These are phyloP conservation scores for Tolypocladium endophyticum DNA, from an alignment of 2,329 filamentous ascomycete species.

Conservation along the genomic window DNA sequence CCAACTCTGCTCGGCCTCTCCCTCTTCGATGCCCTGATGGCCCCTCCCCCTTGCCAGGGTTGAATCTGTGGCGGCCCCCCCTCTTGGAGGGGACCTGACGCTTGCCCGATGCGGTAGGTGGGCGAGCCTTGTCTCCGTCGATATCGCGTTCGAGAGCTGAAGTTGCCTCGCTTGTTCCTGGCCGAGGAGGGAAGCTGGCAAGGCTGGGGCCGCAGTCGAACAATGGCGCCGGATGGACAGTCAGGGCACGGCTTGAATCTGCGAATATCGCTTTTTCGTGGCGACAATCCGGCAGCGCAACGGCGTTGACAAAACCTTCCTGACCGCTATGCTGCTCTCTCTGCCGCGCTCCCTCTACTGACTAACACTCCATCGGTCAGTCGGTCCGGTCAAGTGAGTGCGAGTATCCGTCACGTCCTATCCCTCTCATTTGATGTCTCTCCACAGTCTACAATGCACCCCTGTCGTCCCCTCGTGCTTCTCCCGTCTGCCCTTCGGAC, in stretches of 20 bases:
- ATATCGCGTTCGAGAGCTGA: not conserved
- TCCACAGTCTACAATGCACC: not conserved
- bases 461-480: not conserved
- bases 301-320: too few relatives aligned
- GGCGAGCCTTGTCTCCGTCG: not conserved
- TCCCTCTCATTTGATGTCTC: not conserved
- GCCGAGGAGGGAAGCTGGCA: not conserved
- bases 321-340: not conserved
- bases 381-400: not conserved
- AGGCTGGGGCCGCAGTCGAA: not conserved
- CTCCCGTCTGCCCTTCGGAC: not conserved
- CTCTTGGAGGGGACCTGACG: not conserved
- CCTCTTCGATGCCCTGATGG: not conserved
- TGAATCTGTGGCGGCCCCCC: not conserved
- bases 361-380: not conserved
- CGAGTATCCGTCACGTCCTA: not conserved
- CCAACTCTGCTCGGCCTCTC: not conserved
- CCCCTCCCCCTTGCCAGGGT: not conserved
- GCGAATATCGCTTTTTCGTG: not conserved
- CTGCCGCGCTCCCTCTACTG: not conserved
- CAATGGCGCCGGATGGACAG: not conserved
- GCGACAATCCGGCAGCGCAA: not conserved
- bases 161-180: not conserved
- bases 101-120: not conserved
- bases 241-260: not conserved